Conservation (phyloP, 2,329 filamentous ascomycete genomes). For the Apiospora pterosperma region DNA sequence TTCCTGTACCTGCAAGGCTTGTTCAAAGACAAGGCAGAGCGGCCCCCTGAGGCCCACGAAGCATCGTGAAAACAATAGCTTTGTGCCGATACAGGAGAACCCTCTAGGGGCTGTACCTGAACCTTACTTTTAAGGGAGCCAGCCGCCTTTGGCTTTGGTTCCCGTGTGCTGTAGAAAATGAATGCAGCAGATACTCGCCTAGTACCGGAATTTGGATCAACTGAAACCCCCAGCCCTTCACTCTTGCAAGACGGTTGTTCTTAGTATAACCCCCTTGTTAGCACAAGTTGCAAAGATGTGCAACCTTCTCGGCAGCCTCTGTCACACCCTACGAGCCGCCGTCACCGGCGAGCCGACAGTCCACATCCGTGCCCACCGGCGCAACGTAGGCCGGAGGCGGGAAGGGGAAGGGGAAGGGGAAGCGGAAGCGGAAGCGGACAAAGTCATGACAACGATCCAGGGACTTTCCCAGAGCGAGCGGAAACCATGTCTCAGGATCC, state of each 20-base stretch:
- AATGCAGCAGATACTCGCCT: background rate
- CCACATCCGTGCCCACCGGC: background rate
- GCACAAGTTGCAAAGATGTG: background rate
- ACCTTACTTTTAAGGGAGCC: background rate
- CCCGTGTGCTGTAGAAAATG: background rate
- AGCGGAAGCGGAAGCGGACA: background rate
- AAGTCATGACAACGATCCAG: conserved; percentile 1
- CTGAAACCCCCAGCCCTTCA: background rate
- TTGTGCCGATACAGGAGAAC: background rate
- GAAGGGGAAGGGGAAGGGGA: too few relatives aligned
- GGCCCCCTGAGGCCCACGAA: background rate
- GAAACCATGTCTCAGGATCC: background rate
- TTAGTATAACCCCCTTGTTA: background rate
- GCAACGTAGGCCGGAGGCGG: background rate
- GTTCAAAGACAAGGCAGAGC: background rate
- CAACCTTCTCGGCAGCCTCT: background rate
- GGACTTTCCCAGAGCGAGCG: background rate
- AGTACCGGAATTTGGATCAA: background rate
- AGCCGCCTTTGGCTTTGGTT: background rate
- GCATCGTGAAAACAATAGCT: background rate
- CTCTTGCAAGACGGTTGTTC: background rate
- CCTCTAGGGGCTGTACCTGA: background rate
- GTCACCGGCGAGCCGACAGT: background rate
- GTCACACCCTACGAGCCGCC: background rate
- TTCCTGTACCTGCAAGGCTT: background rate